Conservation (phyloP, 2,329 filamentous ascomycete genomes). For the Paradendryphiella salina region DNA sequence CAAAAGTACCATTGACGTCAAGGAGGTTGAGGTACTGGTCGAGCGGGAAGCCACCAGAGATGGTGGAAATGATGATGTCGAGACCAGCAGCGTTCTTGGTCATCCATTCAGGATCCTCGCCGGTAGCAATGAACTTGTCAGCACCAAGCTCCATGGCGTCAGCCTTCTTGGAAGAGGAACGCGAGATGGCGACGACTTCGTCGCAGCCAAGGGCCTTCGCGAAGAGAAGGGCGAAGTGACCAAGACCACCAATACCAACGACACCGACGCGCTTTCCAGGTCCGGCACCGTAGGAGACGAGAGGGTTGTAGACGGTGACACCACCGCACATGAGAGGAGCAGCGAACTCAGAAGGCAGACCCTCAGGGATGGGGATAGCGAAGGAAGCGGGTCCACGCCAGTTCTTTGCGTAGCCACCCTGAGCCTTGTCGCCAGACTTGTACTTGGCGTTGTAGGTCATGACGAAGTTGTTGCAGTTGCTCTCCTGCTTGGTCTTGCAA, state of each 20-base stretch:
- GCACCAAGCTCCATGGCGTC: slow-evolving; percentile 64
- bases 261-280: slow-evolving; percentile 78
- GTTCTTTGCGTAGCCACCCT: slow-evolving; percentile 66
- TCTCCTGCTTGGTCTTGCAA: slow-evolving; percentile 51
- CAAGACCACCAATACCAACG: slow-evolving; percentile 72
- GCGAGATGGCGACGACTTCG: slow-evolving; percentile 66
- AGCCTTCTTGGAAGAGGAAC: slow-evolving; percentile 62
- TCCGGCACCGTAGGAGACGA: slow-evolving; percentile 73
- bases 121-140: slow-evolving; percentile 63
- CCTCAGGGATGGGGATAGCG: slow-evolving; percentile 74
- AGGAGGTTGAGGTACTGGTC: slow-evolving; percentile 64
- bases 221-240: slow-evolving; percentile 72
- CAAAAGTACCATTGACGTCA: slow-evolving; percentile 61
- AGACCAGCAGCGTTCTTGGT: slow-evolving; percentile 57
- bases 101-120: slow-evolving; percentile 62
- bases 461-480: slow-evolving; percentile 52
- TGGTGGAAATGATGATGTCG: slow-evolving; percentile 63
- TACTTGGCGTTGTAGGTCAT: slow-evolving; percentile 55
- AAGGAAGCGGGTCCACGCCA: slow-evolving; percentile 75
- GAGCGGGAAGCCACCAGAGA: slow-evolving; percentile 61
- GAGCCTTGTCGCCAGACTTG: slow-evolving; percentile 62
- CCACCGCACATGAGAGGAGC: slow-evolving; percentile 85
- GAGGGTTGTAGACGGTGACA: slow-evolving; percentile 75
- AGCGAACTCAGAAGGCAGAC: slow-evolving; percentile 61
- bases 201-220: slow-evolving; percentile 71